Base-by-base conservation (phyloP, 306 rosid genomes). In the Glycyrrhiza uralensis region DNA sequence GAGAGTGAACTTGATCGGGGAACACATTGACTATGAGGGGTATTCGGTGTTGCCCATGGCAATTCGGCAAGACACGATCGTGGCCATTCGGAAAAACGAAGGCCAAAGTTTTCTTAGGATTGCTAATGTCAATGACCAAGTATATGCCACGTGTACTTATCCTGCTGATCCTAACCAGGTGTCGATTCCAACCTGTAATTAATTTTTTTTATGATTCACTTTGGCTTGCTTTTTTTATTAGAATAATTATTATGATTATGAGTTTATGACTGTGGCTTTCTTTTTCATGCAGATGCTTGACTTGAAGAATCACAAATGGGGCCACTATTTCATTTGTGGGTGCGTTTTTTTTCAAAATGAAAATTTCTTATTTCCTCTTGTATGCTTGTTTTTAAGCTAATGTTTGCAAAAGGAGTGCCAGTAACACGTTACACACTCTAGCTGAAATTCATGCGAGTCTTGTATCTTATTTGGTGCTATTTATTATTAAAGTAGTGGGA, bases 11-110 rank as follows among this genome's bases (percentile, higher is more conserved):
- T 80, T 90, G 90, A 87, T 90, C 30, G 96, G 96, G 18, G 96
- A 90, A 77, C 92, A 90, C 62, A 87, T 90, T 45, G 96, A 90
- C 39, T 87, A 90, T 45, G 92, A 90, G 70, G 96, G 96, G 0
- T 90, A 90, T 79, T 87, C 96, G 2, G 96, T 90, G 79, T 66
- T 90, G 86, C 96, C 96, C 11, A 87, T 90, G 96, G 96, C 92
- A 17, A 90, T 90, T 30, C 79, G 92, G 55, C 96, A 85, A 60
- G 96, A 90, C 50, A 87, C 92, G 4, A 76, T 90, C 12, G 86
- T 90, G 6, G 92, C 87, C 1, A 76, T 90, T 15, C 65, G 96
- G 58, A 83, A 46, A 75, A 64, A 65, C 51, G 76, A 77, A 46
- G 24, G 33, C 2, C 81, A 82, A 65, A 82, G 76, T 65, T 50